Conservation (phyloP, 495 filamentous ascomycete species). For the Podospora comata region DNA sequence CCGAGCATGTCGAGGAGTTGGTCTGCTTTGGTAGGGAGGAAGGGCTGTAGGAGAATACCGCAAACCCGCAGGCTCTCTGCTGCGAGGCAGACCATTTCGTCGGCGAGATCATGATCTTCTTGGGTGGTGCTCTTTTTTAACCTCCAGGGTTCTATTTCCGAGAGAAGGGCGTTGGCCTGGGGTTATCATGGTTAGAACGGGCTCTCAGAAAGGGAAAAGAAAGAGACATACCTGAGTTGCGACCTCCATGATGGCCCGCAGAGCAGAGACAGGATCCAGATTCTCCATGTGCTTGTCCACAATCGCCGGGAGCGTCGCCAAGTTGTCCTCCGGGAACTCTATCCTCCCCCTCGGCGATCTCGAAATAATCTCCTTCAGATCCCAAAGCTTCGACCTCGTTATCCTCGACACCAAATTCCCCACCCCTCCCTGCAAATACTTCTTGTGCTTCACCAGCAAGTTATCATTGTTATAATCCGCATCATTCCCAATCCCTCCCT, state of each 20-base stretch:
- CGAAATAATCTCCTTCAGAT: conserved; percentile 53
- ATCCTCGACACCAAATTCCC: conserved; percentile 77
- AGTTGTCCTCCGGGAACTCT: not conserved
- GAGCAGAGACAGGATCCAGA: conserved; percentile 59
- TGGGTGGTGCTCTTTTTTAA: conserved; percentile 19
- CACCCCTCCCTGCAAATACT: conserved; percentile 64
- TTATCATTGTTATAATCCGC: conserved; percentile 76
- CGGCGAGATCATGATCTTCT: conserved; percentile 6
- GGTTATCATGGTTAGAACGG: not conserved
- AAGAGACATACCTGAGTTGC: conserved; percentile 48
- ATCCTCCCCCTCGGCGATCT: not conserved
- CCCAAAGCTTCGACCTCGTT: conserved; percentile 63
- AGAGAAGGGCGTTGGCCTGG: conserved; percentile 70
- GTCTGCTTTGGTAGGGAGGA: conserved; percentile 76
- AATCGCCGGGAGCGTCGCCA: not conserved
- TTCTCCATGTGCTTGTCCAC: conserved; percentile 54
- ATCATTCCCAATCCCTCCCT: conserved; percentile 72
- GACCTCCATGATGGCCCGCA: conserved; percentile 63
- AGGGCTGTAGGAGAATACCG: conserved; percentile 85
- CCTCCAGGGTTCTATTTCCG: conserved; percentile 37
- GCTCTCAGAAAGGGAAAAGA: not conserved
- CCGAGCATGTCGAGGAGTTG: conserved; percentile 74
- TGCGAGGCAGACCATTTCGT: conserved; percentile 60
- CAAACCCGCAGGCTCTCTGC: conserved; percentile 76
- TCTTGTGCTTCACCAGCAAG: conserved; percentile 76